Conservation (phyloP, 1,139 yeast genomes). For the Candida glucosophila region DNA sequence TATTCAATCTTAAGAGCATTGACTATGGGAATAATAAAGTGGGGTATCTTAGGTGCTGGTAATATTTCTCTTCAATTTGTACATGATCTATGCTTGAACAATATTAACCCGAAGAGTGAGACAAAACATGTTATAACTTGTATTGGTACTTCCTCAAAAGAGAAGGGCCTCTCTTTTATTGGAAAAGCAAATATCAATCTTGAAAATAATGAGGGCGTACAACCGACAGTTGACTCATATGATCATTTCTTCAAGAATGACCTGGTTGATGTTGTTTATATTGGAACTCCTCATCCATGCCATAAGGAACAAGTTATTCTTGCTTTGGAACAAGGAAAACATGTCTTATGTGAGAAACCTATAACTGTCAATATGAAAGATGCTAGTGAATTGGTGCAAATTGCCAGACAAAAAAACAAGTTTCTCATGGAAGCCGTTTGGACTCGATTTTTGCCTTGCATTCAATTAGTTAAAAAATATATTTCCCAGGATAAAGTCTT, state of each 20-base stretch:
- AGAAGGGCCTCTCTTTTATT: constrained; percentile 20
- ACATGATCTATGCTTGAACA: constrained; percentile 25
- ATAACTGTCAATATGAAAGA: constrained; percentile 45
- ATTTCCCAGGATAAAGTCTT: constrained; percentile 36
- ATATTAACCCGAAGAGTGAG: constrained; percentile 10
- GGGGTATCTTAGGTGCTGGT: constrained; percentile 45
- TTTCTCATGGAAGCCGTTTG: constrained; percentile 61
- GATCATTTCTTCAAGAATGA: constrained; percentile 32
- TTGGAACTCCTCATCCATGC: constrained; percentile 51
- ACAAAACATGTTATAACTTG: constrained; percentile 21
- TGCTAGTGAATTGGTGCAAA: constrained; percentile 31
- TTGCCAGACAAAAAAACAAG: constrained; percentile 36
- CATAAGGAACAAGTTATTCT: constrained; percentile 43
- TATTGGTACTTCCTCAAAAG: constrained; percentile 21
- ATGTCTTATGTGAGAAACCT: constrained; percentile 57
- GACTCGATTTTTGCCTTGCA: constrained; percentile 55
- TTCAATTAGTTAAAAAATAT: constrained; percentile 26
- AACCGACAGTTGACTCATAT: constrained; percentile 17
- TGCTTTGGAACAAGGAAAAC: constrained; percentile 42
- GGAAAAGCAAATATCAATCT: constrained; percentile 8
- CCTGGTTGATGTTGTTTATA: constrained; percentile 43
- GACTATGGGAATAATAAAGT: constrained; percentile 17
- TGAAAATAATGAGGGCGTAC: constrained; percentile 12
- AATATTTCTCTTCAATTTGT: constrained; percentile 32
- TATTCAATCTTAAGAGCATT: no score